Base-by-base conservation (phyloP, 495 filamentous ascomycete genomes). In the Hyaloscypha hepaticicola region DNA sequence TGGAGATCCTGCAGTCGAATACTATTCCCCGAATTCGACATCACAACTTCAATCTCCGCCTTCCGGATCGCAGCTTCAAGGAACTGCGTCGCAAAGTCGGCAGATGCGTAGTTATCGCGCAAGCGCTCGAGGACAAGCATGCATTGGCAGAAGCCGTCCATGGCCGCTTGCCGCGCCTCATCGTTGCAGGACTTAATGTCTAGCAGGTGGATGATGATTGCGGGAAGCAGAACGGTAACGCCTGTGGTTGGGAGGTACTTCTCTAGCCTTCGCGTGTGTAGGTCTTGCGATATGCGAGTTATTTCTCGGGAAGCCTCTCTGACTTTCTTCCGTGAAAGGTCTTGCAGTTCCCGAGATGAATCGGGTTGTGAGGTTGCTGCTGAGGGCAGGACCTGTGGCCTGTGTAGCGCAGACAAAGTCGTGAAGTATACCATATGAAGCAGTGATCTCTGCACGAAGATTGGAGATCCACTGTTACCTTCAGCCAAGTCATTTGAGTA, bases 401-500 rank as follows among this genome's bases (percentile, higher is more conserved):
- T 84, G 73, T 97, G 92, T 29, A 97, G 83, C 8, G 92, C 92
- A 58, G 90, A 93, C 41, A 94, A 82, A 8, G 92, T 93, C 8
- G 91, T 92, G 72, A 89, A 88, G 72, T 94, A 95, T 26, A 94
- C 85, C 90, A 96, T 93, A 73, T 95, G 90, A 31, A 97, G 78
- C 24, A 96, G 79, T 52, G 87, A 87, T 41, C 89, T 84, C 67
- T 95, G 89, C 6, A 95, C 83, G 28, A 88, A 87, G 33, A 97
- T 69, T 22, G 77, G 70, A 16, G 75, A 60, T 45, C 72, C 69
- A 16, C 75, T 78, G 28, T 76, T 72, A 48, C 41, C 58, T 6
- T 38, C 25, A 38, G 68, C 64, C 24, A 80, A 57, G 63, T 88
- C 83, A 5, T 76, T 71, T 25, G 77, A 72, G 67, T 90, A 89